phyloP scores from a whole-genome alignment of 75 land plant genomes.

The Cryptomeria japonica region DNA sequence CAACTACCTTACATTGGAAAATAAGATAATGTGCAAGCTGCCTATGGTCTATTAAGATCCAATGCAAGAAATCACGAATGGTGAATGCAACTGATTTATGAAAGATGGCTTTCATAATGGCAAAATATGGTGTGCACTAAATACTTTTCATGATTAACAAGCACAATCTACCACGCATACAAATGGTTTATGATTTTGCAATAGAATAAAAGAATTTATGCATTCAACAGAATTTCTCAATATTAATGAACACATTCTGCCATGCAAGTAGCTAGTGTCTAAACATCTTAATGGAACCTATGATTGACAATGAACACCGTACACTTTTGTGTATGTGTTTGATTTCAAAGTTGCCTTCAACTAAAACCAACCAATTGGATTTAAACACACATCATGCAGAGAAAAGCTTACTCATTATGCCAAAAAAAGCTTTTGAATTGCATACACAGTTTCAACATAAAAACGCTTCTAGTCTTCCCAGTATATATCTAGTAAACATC shows the following conservation, averaged over 20 bases:
- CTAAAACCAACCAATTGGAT: neutral
- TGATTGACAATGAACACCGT: neutral
- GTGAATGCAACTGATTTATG: neutral
- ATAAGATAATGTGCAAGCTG: neutral
- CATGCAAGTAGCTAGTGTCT: neutral
- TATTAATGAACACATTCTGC: neutral
- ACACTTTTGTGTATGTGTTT: neutral
- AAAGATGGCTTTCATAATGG: neutral
- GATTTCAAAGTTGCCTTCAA: neutral
- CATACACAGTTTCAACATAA: neutral
- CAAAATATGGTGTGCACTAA: neutral
- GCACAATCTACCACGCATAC: neutral
- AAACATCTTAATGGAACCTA: neutral
- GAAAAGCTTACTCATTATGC: too few relatives aligned
- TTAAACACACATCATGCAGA: too few relatives aligned
- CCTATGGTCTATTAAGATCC: neutral
- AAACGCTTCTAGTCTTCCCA: neutral
- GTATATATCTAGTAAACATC: neutral
- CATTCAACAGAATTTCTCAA: neutral
- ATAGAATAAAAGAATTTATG: neutral
- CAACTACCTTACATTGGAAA: neutral
- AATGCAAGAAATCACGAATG: neutral
- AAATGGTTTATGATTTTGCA: neutral
- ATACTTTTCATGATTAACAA: neutral
- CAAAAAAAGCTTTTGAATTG: neutral